Evolutionary conservation across 495 filamentous ascomycete species (phyloP).

Genomic region (Paragyromitra xinjiangensis): DNA sequence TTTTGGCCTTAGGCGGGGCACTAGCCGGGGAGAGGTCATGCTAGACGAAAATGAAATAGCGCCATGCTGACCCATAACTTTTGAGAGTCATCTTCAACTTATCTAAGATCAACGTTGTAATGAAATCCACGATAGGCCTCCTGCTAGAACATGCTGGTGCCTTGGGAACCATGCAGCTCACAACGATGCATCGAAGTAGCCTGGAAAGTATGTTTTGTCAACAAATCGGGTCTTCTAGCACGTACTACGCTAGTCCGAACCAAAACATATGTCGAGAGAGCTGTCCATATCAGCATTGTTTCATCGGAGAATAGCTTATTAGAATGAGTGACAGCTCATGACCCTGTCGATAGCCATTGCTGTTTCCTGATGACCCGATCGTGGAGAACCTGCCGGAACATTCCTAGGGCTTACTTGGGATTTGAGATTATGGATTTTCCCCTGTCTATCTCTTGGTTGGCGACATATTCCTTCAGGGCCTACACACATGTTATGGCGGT

Average conservation of each 20-base stretch:
- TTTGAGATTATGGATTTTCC: background rate
- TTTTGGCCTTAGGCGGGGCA: slow-evolving; percentile 17
- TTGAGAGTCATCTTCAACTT: slow-evolving; percentile 5
- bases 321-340: slow-evolving; percentile 25
- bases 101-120: background rate
- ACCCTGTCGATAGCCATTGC: background rate
- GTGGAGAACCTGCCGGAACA: background rate
- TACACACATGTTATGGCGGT: background rate
- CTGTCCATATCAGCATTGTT: background rate
- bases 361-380: background rate
- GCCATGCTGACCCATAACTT: slow-evolving; percentile 10
- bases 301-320: background rate
- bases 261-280: background rate
- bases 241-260: background rate
- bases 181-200: background rate
- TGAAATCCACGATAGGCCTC: background rate
- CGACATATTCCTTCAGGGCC: background rate
- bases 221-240: slow-evolving; percentile 10
- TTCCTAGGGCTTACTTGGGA: background rate
- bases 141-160: background rate
- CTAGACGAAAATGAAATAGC: slow-evolving; percentile 16
- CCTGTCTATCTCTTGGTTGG: background rate
- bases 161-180: background rate
- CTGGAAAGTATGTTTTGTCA: slow-evolving; percentile 1
- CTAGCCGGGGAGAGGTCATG: slow-evolving; percentile 22